phyloP scores from a whole-genome alignment of 75 land plant genomes.

The Larix kaempferi region DNA sequence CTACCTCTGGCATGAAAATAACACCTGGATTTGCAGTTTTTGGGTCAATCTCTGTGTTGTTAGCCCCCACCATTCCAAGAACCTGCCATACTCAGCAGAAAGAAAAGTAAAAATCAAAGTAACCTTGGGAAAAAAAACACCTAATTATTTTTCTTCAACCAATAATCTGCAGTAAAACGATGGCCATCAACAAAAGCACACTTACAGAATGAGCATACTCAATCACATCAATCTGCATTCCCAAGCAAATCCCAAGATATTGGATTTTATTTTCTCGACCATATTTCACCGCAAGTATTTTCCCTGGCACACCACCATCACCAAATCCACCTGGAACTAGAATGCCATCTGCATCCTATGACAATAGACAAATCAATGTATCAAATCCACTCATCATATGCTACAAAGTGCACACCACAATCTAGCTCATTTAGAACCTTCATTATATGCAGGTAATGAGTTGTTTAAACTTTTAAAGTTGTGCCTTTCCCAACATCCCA shows the following conservation, averaged over 20 bases:
- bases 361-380: background rate
- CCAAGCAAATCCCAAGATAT: conserved; percentile 89
- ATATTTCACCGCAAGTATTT: conserved; percentile 87
- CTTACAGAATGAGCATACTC: conserved; percentile 77
- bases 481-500: background rate
- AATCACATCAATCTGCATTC: conserved; percentile 97
- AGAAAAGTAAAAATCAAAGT: background rate
- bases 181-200: background rate
- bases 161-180: background rate
- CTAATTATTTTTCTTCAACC: background rate
- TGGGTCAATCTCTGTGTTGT: conserved; percentile 86
- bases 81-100: conserved; percentile 21
- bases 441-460: background rate
- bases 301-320: conserved; percentile 92
- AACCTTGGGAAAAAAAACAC: background rate
- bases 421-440: background rate
- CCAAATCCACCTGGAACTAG: conserved; percentile 99
- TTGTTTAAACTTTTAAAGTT: background rate
- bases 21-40: conserved; percentile 81
- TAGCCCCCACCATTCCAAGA: conserved; percentile 69
- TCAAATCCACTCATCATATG: background rate
- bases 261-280: conserved; percentile 84
- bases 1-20: conserved; percentile 97
- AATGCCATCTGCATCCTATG: conserved; percentile 79
- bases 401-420: background rate